A percentile compares a stretch with the other conserved stretches of the same genome.
These are phyloP conservation scores for Didymosphaeria variabile DNA, from an alignment of 2,329 filamentous ascomycete species.

Conservation along the genomic window DNA sequence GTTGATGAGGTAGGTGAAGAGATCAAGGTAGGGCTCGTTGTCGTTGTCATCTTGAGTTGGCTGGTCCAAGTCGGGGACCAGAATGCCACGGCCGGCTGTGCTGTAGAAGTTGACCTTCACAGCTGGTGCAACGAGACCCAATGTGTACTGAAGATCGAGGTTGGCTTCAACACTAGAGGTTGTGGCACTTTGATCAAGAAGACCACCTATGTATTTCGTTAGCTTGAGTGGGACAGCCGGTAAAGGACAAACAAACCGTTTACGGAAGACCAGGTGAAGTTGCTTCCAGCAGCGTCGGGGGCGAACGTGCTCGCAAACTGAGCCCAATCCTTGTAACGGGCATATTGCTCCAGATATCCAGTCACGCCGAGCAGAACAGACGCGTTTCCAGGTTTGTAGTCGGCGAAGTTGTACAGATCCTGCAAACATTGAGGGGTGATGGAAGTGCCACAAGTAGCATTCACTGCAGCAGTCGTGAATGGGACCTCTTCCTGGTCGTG, in stretches of 20 bases:
- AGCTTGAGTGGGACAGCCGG: conserved; percentile 13
- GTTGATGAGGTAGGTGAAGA: conserved; percentile 47
- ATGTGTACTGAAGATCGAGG: conserved; percentile 60
- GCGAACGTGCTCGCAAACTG: conserved; percentile 53
- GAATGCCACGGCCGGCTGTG: conserved; percentile 56
- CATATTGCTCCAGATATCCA: conserved; percentile 60
- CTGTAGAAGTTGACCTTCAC: conserved; percentile 58
- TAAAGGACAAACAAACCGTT: conserved; percentile 47
- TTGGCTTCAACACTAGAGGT: conserved; percentile 59
- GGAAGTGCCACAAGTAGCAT: conserved; percentile 52
- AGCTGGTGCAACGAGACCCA: conserved; percentile 53
- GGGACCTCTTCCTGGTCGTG: conserved; percentile 36
- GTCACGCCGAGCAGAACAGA: conserved; percentile 54
- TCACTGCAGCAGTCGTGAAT: conserved; percentile 34
- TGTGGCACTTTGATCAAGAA: conserved; percentile 45
- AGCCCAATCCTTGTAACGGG: conserved; percentile 57
- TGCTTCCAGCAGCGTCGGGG: conserved; percentile 52
- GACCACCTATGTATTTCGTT: conserved; percentile 29
- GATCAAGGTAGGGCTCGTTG: conserved; percentile 59
- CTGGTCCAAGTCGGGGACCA: conserved; percentile 60
- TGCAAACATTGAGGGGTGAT: conserved; percentile 60
- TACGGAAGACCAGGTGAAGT: conserved; percentile 55
- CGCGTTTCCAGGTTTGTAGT: conserved; percentile 51
- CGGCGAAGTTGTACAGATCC: conserved; percentile 55
- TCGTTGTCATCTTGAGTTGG: conserved; percentile 51